Conservation (phyloP, 2,329 filamentous ascomycete species). For the Colletotrichum tabaci region DNA sequence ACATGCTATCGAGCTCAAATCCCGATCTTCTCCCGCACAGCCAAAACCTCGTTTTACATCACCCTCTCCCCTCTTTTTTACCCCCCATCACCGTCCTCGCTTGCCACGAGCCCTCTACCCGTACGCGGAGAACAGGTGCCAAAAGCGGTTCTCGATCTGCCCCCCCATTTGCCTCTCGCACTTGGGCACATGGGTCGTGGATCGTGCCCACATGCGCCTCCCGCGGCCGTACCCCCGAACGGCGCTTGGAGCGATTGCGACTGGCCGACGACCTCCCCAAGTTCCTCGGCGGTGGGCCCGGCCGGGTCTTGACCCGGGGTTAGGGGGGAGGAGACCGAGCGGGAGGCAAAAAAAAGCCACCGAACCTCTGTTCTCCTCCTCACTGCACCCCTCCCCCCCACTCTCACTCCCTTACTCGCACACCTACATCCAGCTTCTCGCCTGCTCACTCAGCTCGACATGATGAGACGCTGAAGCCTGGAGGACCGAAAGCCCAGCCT, state of each 20-base stretch:
- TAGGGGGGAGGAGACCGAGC: conserved; percentile 4
- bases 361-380: conserved; percentile 8
- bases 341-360: conserved; percentile 34
- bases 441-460: conserved; percentile 13
- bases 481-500: neutral
- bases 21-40: neutral
- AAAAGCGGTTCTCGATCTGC: neutral
- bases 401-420: neutral
- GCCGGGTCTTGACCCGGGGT: neutral
- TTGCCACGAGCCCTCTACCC: too few relatives aligned
- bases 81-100: neutral
- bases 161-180: neutral
- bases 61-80: too few relatives aligned
- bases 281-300: conserved; percentile 4
- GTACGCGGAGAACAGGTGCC: neutral
- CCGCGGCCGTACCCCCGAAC: conserved; percentile 13
- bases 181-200: conserved; percentile 30
- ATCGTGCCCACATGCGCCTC: conserved; percentile 37
- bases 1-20: neutral
- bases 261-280: conserved; percentile 13
- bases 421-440: neutral
- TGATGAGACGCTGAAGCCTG: conserved; percentile 15
- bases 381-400: neutral
- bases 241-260: conserved; percentile 40
- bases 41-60: neutral